These are phyloP conservation scores for Echria macrotheca DNA, from an alignment of 495 filamentous ascomycete genomes.

Conservation along the genomic window DNA sequence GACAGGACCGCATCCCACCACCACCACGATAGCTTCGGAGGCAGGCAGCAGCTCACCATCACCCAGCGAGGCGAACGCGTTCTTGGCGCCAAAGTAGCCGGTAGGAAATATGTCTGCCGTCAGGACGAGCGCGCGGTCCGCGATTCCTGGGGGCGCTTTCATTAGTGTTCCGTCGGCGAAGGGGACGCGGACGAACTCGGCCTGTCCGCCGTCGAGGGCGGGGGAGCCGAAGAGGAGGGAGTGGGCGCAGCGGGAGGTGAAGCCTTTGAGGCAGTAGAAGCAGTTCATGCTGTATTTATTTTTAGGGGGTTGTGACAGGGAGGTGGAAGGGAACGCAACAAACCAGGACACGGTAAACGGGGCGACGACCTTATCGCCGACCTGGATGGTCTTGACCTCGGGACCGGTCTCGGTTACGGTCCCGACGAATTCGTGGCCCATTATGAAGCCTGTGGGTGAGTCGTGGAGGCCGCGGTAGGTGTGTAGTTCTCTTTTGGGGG, in stretches of 20 bases:
- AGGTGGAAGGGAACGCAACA: slow-evolving; percentile 20
- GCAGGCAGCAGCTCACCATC: slow-evolving; percentile 55
- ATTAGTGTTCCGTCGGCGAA: slow-evolving; percentile 78
- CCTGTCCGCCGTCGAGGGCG: slow-evolving; percentile 78
- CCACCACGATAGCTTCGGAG: slow-evolving; percentile 64
- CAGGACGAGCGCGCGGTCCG: slow-evolving; percentile 74
- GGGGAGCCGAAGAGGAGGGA: slow-evolving; percentile 68
- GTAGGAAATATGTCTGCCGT: slow-evolving; percentile 88
- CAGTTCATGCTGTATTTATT: slow-evolving; percentile 71
- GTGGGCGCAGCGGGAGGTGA: slow-evolving; percentile 78
- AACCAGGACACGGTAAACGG: slow-evolving; percentile 88
- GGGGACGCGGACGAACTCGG: slow-evolving; percentile 84
- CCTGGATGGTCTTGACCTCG: slow-evolving; percentile 60
- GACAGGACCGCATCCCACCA: slow-evolving; percentile 87
- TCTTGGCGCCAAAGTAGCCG: slow-evolving; percentile 83
- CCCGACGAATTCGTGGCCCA: slow-evolving; percentile 82
- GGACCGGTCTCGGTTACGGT: slow-evolving; percentile 62
- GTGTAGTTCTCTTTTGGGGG: slow-evolving; percentile 82
- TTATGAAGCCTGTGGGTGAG: slow-evolving; percentile 40
- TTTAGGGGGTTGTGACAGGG: too few species aligned
- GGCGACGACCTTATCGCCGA: slow-evolving; percentile 74
- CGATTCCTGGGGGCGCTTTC: slow-evolving; percentile 68
- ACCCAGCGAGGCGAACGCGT: slow-evolving; percentile 67
- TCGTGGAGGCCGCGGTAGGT: slow-evolving; percentile 79
- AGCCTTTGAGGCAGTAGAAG: slow-evolving; percentile 84